Percentiles rank a stretch among this genome's conserved stretches.
Conservation (phyloP, 1,139 yeast species). For the Sugiyamaella novakii region DNA sequence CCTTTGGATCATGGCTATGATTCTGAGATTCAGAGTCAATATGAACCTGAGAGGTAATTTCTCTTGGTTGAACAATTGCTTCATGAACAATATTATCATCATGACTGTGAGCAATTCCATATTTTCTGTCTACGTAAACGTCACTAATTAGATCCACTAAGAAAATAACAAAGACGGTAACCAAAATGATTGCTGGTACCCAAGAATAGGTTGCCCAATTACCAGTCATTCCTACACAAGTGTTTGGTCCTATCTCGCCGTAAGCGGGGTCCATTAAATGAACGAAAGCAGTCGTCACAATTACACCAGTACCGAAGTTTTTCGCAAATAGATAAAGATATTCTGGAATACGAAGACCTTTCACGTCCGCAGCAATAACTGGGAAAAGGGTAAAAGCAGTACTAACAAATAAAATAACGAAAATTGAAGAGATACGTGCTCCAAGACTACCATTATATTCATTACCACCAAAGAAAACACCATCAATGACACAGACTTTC, state of each 20-base stretch:
- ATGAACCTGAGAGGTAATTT: constrained; percentile 10
- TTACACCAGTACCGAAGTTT: constrained; percentile 86
- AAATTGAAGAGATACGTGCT: constrained; percentile 71
- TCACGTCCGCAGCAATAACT: constrained; percentile 37
- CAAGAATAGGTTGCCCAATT: constrained; percentile 41
- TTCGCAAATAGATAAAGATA: constrained; percentile 66
- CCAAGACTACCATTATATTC: constrained; percentile 54
- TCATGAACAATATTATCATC: constrained; percentile 79
- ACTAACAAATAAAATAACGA: constrained; percentile 64
- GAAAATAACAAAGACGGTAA: constrained; percentile 44
- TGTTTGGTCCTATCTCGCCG: constrained; percentile 51
- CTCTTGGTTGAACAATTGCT: constrained; percentile 46
- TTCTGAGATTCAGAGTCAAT: constrained; percentile 1
- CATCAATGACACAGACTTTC: constrained; percentile 45
- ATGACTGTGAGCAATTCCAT: constrained; percentile 29
- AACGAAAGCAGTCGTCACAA: constrained; percentile 83
- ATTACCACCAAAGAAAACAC: constrained; percentile 43
- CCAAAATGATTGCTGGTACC: constrained; percentile 44
- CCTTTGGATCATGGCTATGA: constrained; percentile 38
- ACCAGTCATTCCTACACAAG: constrained; percentile 55
- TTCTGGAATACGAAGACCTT: constrained; percentile 49
- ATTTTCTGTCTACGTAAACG: constrained; percentile 33
- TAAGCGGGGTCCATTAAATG: constrained; percentile 81
- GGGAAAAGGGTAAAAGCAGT: constrained; percentile 53
- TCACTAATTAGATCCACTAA: constrained; percentile 37